Conservation (phyloP, 176 grass and related monocot genomes). For the Cenchrus americanus region DNA sequence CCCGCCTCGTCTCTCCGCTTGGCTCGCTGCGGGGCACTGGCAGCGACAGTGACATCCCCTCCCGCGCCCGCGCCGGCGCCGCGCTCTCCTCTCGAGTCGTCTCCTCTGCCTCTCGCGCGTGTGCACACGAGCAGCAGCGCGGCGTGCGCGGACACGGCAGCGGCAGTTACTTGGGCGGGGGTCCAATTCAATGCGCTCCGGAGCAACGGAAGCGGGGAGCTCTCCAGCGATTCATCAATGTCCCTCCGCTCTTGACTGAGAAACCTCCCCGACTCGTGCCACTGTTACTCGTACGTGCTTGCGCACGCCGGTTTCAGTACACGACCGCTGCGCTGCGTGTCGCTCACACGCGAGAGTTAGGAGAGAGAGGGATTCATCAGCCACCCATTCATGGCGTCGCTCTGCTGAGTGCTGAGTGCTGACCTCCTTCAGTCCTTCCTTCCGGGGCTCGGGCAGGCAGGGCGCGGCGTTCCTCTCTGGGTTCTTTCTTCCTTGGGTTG, state of each 20-base stretch:
- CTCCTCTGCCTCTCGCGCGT: neutral
- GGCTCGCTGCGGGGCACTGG: slow-evolving; percentile 32
- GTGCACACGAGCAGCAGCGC: slow-evolving; percentile 1
- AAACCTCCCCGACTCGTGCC: neutral
- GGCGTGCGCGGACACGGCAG: slow-evolving; percentile 36
- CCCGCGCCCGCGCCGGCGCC: neutral
- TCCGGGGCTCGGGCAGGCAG: neutral
- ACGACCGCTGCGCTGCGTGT: neutral
- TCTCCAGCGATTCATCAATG: slow-evolving; percentile 3
- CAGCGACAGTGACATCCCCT: slow-evolving; percentile 41
- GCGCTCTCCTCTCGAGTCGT: neutral
- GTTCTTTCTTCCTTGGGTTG: too few species aligned
- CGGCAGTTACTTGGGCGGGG: neutral
- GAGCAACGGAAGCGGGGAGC: neutral
- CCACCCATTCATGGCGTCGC: neutral
- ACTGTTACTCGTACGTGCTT: slow-evolving; percentile 15
- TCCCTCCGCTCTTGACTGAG: slow-evolving; percentile 11
- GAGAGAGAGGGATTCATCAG: neutral
- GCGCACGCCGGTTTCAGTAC: slow-evolving; percentile 16
- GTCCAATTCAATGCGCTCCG: slow-evolving; percentile 37
- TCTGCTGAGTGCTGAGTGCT: neutral
- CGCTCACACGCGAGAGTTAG: neutral
- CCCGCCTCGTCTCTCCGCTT: neutral
- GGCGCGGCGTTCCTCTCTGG: neutral
- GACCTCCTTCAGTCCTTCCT: too few species aligned